Evolutionary conservation across 208 protist genomes (phyloP), one percentile per base, ranked within the genome.

Genomic region (Angomonas ambiguus): DNA sequence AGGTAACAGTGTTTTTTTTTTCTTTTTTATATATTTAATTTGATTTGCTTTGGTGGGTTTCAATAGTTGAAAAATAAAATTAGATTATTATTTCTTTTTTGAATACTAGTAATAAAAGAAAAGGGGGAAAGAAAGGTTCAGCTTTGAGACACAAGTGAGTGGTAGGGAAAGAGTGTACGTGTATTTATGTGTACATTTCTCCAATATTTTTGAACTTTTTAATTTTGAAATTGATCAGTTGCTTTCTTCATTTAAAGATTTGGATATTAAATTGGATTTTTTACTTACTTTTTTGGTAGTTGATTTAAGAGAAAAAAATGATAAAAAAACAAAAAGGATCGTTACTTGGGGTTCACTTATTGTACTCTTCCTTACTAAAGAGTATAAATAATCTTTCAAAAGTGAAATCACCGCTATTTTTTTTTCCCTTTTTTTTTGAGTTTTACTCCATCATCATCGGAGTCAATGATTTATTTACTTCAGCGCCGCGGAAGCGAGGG

Each of bases 401-500:
- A 16, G 2, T 13, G 53, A 49, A 67, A 48, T 48, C 11, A 48
- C 38, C 24, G 24, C 8, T 6, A 18, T 25, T 30, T 20, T 55
- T 25, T 18, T 18, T 27, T 55, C 5, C 13, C 35, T 41, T 41
- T 41, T 41, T 13, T 41, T 13, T 41, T 41, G 5, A 41, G 5
- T 41, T 41, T 41, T 41, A 41, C 8, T 41, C 13, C n/a, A n/a
- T n/a, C n/a, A n/a, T n/a, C n/a, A n/a, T n/a, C n/a, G n/a, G n/a
- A n/a, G n/a, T n/a, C n/a, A n/a, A n/a, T n/a, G n/a, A n/a, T n/a
- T n/a, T n/a, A n/a, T n/a, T n/a, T 16, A 62, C 59, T 53, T 53
- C 45, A 53, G 18, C 8, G 45, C 45, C 13, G 45, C 45, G 8
- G 10, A 4, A 24, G 65, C 75, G 24, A 81, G 61, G 48, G 64